Base-by-base conservation (phyloP, 2,329 filamentous ascomycete species). In the Penicillium sp. region DNA sequence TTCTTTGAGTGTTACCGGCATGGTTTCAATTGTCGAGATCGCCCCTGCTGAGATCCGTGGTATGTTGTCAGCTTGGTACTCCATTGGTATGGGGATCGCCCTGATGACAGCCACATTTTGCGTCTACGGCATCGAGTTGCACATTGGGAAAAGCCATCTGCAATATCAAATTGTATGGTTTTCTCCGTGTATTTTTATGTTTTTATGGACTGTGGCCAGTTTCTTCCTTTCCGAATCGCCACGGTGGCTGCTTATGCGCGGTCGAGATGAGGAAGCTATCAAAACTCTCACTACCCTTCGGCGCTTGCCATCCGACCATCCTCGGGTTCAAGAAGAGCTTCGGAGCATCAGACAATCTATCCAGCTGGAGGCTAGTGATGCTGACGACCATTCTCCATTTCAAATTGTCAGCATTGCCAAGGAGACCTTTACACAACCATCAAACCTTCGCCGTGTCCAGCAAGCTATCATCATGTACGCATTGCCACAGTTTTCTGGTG, bases 401-500 rank as follows among this genome's bases (percentile, higher is more conserved):
- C 48, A 54, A 4, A 49, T 61, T 6, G 39, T 63, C 29, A 58
- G 60, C 10, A 32, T 32, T 6, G 29, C 29, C n/a, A 32, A 32
- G 29, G 72, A 75, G 46, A 69, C 66, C 0, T 73, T 75, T 31
- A 55, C 59, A 1, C 64, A 68, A 0, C 53, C 61, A 0, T 54
- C 67, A 1, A 75, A 75, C 44, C 62, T 73, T 4, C 68, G 71
- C 15, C 67, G 72, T 9, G 50, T 71, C 1, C 66, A 72, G 46
- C 71, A 73, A 46, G 53, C 57, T 4, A 44, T 73, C 0, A 47
- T 72, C 3, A 62, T 66, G 0, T 74, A 72, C 39, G 63, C 60
- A 0, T 56, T 75, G 1, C 57, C 73, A 0, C 71, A 78, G 54
- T 61, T 77, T 12, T 73, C 72, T 0, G 71, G 73, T 12, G 73